A percentile compares a stretch with the other conserved stretches of the same genome.
Conservation (phyloP, 2,329 filamentous ascomycete species). For the Exophiala calicioides region DNA sequence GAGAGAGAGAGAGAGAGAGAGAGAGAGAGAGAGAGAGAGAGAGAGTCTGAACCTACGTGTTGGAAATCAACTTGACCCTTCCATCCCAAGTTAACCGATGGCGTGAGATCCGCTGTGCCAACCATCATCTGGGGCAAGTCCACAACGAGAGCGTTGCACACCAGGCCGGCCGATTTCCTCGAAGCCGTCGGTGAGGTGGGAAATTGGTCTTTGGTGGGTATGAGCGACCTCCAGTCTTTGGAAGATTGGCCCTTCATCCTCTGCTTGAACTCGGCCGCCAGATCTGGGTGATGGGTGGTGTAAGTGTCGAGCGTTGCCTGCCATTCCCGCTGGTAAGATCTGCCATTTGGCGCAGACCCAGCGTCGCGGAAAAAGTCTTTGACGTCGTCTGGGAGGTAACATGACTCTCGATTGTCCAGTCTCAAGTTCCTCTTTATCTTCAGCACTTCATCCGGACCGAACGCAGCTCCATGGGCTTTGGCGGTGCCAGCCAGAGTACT, state of each 20-base stretch:
- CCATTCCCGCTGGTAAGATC: slow-evolving; percentile 53
- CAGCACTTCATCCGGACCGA: slow-evolving; percentile 56
- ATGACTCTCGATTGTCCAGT: slow-evolving; percentile 52
- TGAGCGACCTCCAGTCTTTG: slow-evolving; percentile 52
- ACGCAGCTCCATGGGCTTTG: slow-evolving; percentile 60
- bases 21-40: too few species aligned
- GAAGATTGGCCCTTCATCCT: slow-evolving; percentile 53
- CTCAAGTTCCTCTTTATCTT: slow-evolving; percentile 56
- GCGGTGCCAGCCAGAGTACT: slow-evolving; percentile 53
- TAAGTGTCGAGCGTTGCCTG: slow-evolving; percentile 49
- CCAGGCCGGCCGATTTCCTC: slow-evolving; percentile 49
- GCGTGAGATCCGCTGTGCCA: slow-evolving; percentile 56
- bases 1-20: too few species aligned
- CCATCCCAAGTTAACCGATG: slow-evolving; percentile 60
- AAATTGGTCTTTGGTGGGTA: slow-evolving; percentile 53
- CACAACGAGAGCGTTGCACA: slow-evolving; percentile 56
- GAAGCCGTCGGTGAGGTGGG: slow-evolving; percentile 54
- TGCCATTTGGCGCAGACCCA: slow-evolving; percentile 47
- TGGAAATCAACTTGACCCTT: slow-evolving; percentile 54
- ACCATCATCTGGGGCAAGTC: slow-evolving; percentile 54
- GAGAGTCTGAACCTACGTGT: too few species aligned
- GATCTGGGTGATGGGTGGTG: slow-evolving; percentile 46
- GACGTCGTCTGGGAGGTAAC: slow-evolving; percentile 51
- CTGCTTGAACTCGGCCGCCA: slow-evolving; percentile 51
- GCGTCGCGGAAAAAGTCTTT: slow-evolving; percentile 56